Conservation (phyloP, 768 basidiomycete species). For the Auriscalpium orientale region DNA sequence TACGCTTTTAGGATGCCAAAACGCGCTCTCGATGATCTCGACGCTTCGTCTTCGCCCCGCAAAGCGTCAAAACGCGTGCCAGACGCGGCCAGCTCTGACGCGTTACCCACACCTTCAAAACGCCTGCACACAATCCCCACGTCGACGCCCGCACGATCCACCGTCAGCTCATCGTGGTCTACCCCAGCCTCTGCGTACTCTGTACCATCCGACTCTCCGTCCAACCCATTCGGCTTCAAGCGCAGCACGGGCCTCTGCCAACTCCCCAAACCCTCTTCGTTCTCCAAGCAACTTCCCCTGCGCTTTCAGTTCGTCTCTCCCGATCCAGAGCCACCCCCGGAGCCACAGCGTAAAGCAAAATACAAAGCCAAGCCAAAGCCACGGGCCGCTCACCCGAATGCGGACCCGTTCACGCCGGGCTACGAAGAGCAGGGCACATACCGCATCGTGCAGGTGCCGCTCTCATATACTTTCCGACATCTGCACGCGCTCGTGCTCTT, state of each 20-base stretch:
- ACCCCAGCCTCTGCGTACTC: conserved; percentile 24
- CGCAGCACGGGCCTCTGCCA: conserved; percentile 27
- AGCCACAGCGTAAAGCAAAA: not conserved
- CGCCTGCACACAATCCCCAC: not conserved
- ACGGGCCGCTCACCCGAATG: not conserved
- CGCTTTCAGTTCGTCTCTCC: conserved; percentile 51
- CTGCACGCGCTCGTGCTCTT: conserved; percentile 55
- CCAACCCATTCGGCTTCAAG: conserved; percentile 61
- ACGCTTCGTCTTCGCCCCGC: no score
- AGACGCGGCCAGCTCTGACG: no score
- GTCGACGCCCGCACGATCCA: conserved; percentile 10
- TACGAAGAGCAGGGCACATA: conserved; percentile 42
- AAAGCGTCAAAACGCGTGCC: no score
- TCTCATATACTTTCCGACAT: conserved; percentile 62
- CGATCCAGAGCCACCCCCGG: conserved; percentile 13
- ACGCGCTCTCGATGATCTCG: no score
- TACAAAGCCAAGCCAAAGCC: not conserved
- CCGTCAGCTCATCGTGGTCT: conserved; percentile 23
- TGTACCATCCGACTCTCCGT: conserved; percentile 57
- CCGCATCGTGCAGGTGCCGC: conserved; percentile 61
- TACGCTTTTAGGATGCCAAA: no score
- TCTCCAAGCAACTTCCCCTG: conserved; percentile 53
- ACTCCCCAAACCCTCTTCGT: conserved; percentile 38
- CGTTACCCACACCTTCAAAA: not conserved
- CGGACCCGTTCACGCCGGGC: not conserved